Evolutionary conservation across 805 yeast species (phyloP).

Genomic region (Torulaspora delbrueckii): DNA sequence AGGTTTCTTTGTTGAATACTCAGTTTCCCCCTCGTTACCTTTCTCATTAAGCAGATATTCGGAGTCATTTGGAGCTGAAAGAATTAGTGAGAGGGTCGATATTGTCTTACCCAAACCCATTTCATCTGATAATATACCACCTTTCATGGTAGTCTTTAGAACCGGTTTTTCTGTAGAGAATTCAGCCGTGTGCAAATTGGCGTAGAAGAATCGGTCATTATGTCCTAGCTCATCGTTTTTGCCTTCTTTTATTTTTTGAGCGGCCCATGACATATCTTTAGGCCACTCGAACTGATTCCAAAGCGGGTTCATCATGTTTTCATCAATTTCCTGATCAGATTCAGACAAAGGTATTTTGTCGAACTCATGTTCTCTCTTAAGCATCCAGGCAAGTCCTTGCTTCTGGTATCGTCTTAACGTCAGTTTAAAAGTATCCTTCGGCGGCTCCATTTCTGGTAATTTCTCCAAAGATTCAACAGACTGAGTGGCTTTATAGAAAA

Average conservation of each 20-base stretch:
- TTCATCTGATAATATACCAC: constrained; percentile 93
- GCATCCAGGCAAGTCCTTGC: constrained; percentile 85
- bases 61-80: constrained; percentile 55
- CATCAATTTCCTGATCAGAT: constrained; percentile 37
- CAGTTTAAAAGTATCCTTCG: constrained; percentile 47
- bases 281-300: constrained; percentile 86
- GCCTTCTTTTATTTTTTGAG: constrained; percentile 19
- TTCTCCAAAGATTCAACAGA: constrained; percentile 50
- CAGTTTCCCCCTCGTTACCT: neutral
- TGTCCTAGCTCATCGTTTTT: neutral
- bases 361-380: constrained; percentile 66
- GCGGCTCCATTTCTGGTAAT: constrained; percentile 59
- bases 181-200: constrained; percentile 75
- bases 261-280: constrained; percentile 39
- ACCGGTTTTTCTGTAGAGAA: constrained; percentile 64
- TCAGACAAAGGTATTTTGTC: constrained; percentile 24
- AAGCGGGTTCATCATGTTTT: constrained; percentile 68
- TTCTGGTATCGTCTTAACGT: constrained; percentile 71
- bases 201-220: constrained; percentile 49
- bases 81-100: constrained; percentile 68
- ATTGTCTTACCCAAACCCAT: constrained; percentile 97
- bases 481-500: constrained; percentile 70
- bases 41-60: constrained; percentile 1
- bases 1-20: constrained; percentile 19
- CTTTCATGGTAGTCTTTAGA: constrained; percentile 54